phyloP scores from a whole-genome alignment of 139 green algal species.

The Picochlorum sp. region DNA sequence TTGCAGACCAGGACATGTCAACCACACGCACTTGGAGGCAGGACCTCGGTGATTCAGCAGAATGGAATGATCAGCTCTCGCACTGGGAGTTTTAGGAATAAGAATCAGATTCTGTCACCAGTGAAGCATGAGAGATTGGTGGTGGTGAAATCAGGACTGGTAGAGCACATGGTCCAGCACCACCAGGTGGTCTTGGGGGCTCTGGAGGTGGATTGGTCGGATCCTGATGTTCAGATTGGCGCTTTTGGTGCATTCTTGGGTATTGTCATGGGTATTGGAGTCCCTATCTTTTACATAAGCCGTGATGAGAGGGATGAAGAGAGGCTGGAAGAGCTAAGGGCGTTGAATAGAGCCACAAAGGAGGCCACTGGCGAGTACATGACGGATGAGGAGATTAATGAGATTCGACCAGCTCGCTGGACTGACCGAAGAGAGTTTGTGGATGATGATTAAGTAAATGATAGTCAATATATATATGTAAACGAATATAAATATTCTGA shows the following conservation, averaged over 20 bases:
- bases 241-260: constrained; percentile 45
- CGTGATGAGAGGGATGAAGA: constrained; percentile 65
- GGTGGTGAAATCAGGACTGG: too few species aligned
- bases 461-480: too few species aligned
- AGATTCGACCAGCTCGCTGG: constrained; percentile 70
- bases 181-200: constrained; percentile 8
- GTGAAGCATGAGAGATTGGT: too few species aligned
- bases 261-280: constrained; percentile 49
- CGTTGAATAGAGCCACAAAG: constrained; percentile 69
- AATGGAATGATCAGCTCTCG: too few species aligned
- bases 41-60: too few species aligned
- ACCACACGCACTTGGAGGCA: too few species aligned
- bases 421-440: constrained; percentile 56
- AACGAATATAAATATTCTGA: too few species aligned
- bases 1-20: too few species aligned
- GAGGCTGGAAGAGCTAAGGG: constrained; percentile 66
- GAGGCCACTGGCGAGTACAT: constrained; percentile 75
- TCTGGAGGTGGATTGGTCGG: constrained; percentile 67
- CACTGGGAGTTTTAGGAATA: too few species aligned
- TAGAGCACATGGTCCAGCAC: neutral
- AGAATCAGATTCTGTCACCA: too few species aligned
- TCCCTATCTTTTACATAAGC: constrained; percentile 69
- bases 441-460: constrained; percentile 15
- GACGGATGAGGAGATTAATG: constrained; percentile 60
- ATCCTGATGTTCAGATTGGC: constrained; percentile 53